phyloP scores from a whole-genome alignment of 2,329 filamentous ascomycete genomes.

The Berkeleyomyces basicola region DNA sequence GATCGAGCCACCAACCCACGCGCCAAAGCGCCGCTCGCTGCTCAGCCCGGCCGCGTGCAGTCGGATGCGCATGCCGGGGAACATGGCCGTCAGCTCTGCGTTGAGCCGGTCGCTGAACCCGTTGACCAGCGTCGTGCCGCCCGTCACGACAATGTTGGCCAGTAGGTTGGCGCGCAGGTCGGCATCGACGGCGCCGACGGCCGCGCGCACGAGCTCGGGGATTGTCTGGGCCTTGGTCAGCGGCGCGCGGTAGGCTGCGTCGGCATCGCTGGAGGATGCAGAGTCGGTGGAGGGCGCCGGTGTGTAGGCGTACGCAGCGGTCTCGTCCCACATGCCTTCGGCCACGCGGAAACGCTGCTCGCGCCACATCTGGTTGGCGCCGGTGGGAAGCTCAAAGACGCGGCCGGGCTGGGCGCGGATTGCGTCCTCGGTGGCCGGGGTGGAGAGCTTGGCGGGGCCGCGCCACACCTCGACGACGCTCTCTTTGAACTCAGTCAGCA shows the following conservation, averaged over 20 bases:
- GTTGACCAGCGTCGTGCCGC: conserved; percentile 71
- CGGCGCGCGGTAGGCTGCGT: conserved; percentile 21
- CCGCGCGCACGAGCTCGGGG: conserved; percentile 62
- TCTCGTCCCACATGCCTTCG: conserved; percentile 83
- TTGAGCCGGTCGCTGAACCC: conserved; percentile 86
- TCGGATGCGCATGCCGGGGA: conserved; percentile 72
- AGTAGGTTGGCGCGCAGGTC: conserved; percentile 74
- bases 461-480: conserved; percentile 89
- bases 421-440: conserved; percentile 57
- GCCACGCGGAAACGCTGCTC: conserved; percentile 71
- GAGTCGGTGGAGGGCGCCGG: background rate
- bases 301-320: conserved; percentile 43
- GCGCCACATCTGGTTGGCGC: conserved; percentile 89
- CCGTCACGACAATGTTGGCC: conserved; percentile 82
- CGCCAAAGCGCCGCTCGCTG: conserved; percentile 77
- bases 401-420: conserved; percentile 58
- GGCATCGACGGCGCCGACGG: conserved; percentile 67
- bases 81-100: conserved; percentile 64
- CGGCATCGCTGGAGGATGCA: background rate
- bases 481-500: conserved; percentile 93
- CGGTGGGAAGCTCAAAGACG: conserved; percentile 93
- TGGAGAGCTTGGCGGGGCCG: conserved; percentile 51
- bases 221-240: conserved; percentile 61
- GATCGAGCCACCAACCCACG: conserved; percentile 95
- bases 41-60: conserved; percentile 75